These are phyloP conservation scores for Malassezia caprae DNA, from an alignment of 1,284 basidiomycete species.

Conservation along the genomic window DNA sequence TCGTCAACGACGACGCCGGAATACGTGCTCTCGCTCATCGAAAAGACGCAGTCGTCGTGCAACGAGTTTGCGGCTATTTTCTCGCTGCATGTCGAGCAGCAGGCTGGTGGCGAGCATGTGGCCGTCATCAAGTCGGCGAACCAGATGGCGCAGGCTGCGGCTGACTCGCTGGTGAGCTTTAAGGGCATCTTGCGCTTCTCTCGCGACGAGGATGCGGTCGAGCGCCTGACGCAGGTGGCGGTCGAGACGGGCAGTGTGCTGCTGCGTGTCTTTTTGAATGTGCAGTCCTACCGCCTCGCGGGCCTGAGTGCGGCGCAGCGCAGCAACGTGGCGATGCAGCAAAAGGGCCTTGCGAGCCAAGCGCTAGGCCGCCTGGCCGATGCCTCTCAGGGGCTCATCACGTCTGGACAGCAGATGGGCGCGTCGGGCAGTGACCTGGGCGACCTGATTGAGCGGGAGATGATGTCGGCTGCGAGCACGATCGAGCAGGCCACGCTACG, in stretches of 20 bases:
- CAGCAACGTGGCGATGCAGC: constrained; percentile 77
- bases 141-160: constrained; percentile 82
- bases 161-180: constrained; percentile 80
- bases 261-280: constrained; percentile 82
- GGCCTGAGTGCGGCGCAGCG: constrained; percentile 56
- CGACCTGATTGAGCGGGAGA: constrained; percentile 91
- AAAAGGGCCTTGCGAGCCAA: constrained; percentile 71
- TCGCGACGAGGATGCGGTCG: constrained; percentile 77
- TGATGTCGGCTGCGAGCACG: constrained; percentile 81
- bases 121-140: constrained; percentile 97
- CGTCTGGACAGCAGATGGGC: constrained; percentile 68
- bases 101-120: constrained; percentile 84
- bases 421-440: constrained; percentile 86
- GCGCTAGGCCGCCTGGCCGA: constrained; percentile 77
- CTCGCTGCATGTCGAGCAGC: constrained; percentile 78
- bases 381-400: constrained; percentile 72
- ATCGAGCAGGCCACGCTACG: constrained; percentile 87
- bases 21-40: constrained; percentile 95
- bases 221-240: constrained; percentile 77
- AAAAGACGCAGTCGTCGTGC: constrained; percentile 84
- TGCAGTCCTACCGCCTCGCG: constrained; percentile 82
- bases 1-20: constrained; percentile 94
- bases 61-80: constrained; percentile 93
- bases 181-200: constrained; percentile 92
- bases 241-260: constrained; percentile 76